Conservation (phyloP, 2,329 filamentous ascomycete species). For the Sodiomyces alkalinus region DNA sequence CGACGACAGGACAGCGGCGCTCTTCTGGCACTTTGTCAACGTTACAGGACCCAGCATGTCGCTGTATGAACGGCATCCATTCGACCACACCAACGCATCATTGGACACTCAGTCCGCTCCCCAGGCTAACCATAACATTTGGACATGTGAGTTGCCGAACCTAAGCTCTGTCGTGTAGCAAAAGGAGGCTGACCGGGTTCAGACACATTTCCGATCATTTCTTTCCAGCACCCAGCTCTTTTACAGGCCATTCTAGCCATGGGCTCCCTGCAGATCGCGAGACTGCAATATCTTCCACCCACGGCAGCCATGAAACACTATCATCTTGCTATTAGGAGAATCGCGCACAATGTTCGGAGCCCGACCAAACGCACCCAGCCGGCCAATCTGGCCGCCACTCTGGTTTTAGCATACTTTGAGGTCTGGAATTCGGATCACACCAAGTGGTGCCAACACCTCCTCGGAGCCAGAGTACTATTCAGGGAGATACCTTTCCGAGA, state of each 20-base stretch:
- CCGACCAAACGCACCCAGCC: constrained; percentile 55
- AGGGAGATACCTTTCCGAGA: constrained; percentile 65
- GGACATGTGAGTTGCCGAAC: constrained; percentile 35
- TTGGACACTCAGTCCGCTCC: constrained; percentile 45
- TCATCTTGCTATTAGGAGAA: constrained; percentile 63
- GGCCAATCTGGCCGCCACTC: constrained; percentile 73
- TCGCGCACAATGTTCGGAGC: constrained; percentile 61
- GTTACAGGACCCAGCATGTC: constrained; percentile 78
- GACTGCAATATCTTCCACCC: constrained; percentile 56
- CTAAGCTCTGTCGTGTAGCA: too few relatives aligned
- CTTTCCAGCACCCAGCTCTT: constrained; percentile 71
- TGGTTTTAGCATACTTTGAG: constrained; percentile 83
- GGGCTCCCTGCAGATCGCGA: constrained; percentile 75
- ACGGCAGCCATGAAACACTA: constrained; percentile 87
- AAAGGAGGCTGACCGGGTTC: not conserved
- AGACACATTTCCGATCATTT: constrained; percentile 71
- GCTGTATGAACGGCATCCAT: constrained; percentile 69
- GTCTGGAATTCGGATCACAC: constrained; percentile 88
- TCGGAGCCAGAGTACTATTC: constrained; percentile 69
- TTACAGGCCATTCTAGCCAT: constrained; percentile 84
- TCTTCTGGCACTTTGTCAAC: constrained; percentile 87
- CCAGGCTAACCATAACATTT: constrained; percentile 47
- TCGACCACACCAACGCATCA: constrained; percentile 45
- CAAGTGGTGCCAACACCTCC: constrained; percentile 89
- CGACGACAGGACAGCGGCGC: constrained; percentile 62